Base-by-base conservation (phyloP, 352 stramenopile species). In the Globisporangium spinosum region DNA sequence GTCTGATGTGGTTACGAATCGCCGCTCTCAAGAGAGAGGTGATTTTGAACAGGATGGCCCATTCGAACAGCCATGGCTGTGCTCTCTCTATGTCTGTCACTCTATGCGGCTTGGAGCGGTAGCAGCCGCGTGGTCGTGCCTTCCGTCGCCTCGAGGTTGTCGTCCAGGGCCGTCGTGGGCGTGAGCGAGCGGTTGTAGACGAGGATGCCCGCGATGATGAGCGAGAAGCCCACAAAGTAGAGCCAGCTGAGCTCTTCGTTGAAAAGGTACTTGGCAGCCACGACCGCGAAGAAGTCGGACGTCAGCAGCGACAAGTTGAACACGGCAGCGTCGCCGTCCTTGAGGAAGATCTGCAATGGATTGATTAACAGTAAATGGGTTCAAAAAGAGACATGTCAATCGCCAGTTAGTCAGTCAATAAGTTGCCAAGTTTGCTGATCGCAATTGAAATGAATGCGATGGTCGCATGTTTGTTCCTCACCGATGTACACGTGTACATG, bases 241-340 rank as follows among this genome's bases (percentile, higher is more conserved):
- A 97, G 75, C 58, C 68, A 79, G 61, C 70, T 85, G 45, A 97
- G 76, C 38, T 84, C 67, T 62, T 96, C 75, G 55, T 87, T 64
- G 97, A 88, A 89, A 77, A 97, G 62, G 79, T 90, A 91, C 95
- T 97, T 73, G 95, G 75, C 79, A 3, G 80, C 85, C 27, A 96
- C 76, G 57, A 99, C 92, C 0, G 94, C 94, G 78, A 98, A 99
- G 45, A 98, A 88, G 73, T 98, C 97, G 58, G 94, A 97, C 20
- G 95, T 97, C 70, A 99, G 93, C 62, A 99, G 74, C 12, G 91
- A 98, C 53, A 99, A 75, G 80, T 99, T 99, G 72, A 99, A 96
- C 29, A 98, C 76, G 10, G 96, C 96, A 9, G 97, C 93, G 84
- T 99, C 97, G 43, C 85, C 89, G 12, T 83, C 80, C 34, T 89